Conservation (phyloP, 495 filamentous ascomycete genomes). For the Monascus purpureus region DNA sequence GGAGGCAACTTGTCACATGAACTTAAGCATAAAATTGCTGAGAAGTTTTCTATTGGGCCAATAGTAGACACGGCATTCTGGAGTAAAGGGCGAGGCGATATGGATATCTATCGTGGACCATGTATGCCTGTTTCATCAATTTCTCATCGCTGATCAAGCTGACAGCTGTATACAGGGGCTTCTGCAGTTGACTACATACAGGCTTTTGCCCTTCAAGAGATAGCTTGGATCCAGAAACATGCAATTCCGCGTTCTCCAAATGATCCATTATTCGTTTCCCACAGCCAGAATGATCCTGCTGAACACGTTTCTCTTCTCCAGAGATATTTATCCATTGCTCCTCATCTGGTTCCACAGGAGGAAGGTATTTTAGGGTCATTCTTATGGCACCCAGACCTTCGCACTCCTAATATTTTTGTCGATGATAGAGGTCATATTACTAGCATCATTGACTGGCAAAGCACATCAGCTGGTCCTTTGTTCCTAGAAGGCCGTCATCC, state of each 20-base stretch:
- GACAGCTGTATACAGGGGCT: slow-evolving; percentile 9
- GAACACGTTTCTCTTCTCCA: slow-evolving; percentile 10
- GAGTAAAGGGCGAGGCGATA: slow-evolving; percentile 12
- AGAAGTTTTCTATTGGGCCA: slow-evolving; percentile 19
- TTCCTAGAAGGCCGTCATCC: slow-evolving; percentile 12
- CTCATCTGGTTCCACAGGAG: slow-evolving; percentile 12
- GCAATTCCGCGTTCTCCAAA: slow-evolving; percentile 7
- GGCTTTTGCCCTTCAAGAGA: slow-evolving; percentile 14
- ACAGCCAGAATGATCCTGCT: slow-evolving; percentile 9
- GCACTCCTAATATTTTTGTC: slow-evolving; percentile 22
- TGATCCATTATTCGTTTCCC: slow-evolving; percentile 6
- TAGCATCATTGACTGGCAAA: slow-evolving; percentile 22
- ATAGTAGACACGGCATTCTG: slow-evolving; percentile 12
- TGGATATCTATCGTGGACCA: slow-evolving; percentile 17
- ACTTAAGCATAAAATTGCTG: slow-evolving; percentile 5
- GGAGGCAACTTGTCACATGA: slow-evolving; percentile 5
- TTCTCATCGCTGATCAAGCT: slow-evolving; percentile 1
- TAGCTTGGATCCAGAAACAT: slow-evolving; percentile 12
- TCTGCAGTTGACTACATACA: slow-evolving; percentile 8
- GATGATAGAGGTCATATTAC: slow-evolving; percentile 10
- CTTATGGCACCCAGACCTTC: slow-evolving; percentile 24
- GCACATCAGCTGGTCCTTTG: slow-evolving; percentile 11
- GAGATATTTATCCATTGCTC: slow-evolving; percentile 12
- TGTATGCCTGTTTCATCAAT: slow-evolving; percentile 10
- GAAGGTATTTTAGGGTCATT: slow-evolving; percentile 7